phyloP scores from a whole-genome alignment of 2,329 filamentous ascomycete species.

The Chaetomium globosum region DNA sequence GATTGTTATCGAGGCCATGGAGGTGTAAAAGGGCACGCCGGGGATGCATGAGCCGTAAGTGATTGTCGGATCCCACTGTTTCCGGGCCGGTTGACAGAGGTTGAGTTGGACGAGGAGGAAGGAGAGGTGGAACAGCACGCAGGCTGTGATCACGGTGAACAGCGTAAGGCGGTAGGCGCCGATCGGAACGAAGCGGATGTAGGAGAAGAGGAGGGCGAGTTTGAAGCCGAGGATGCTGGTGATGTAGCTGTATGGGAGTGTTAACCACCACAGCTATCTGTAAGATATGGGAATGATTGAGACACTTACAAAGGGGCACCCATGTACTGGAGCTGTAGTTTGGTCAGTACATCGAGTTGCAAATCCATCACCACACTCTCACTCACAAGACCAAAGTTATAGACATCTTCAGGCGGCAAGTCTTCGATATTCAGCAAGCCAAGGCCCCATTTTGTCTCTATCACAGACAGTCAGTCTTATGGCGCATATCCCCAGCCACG shows the following conservation, averaged over 20 bases:
- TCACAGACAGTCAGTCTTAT: neutral
- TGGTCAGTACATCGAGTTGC: neutral
- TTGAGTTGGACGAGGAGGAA: conserved; percentile 45
- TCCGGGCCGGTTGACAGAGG: conserved; percentile 44
- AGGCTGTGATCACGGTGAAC: conserved; percentile 42
- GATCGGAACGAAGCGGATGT: conserved; percentile 50
- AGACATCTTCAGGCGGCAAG: conserved; percentile 45
- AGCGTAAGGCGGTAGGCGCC: conserved; percentile 43
- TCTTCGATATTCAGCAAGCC: conserved; percentile 44
- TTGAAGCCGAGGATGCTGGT: conserved; percentile 52
- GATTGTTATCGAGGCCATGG: conserved; percentile 47
- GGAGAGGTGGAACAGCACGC: conserved; percentile 46
- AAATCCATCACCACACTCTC: neutral
- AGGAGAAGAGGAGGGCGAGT: conserved; percentile 49
- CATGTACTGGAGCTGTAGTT: conserved; percentile 44
- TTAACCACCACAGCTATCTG: conserved; percentile 12
- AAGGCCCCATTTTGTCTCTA: conserved; percentile 51
- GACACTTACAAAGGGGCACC: conserved; percentile 48
- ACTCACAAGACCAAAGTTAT: conserved; percentile 45
- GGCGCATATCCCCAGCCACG: neutral
- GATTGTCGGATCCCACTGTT: conserved; percentile 48
- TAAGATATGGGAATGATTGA: neutral
- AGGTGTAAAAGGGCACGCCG: conserved; percentile 49
- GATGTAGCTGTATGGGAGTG: conserved; percentile 42
- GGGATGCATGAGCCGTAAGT: conserved; percentile 45